Evolutionary conservation across 352 stramenopile species (phyloP).

Genomic region (Globisporangium emineosum): DNA sequence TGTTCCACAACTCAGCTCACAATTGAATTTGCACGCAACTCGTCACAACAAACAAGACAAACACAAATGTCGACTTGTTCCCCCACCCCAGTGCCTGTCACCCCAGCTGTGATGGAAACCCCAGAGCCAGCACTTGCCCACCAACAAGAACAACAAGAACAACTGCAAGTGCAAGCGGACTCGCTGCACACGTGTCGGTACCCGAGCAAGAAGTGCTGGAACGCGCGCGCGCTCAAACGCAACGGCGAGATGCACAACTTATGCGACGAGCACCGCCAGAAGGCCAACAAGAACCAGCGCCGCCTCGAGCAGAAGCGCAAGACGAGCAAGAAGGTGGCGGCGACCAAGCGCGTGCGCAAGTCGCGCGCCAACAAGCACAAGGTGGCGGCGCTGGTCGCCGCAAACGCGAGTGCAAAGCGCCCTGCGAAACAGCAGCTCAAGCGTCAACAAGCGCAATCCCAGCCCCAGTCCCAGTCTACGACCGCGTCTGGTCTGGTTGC

Average conservation of each 20-base stretch:
- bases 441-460: background rate
- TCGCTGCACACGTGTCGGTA: constrained; percentile 35
- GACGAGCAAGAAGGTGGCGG: constrained; percentile 16
- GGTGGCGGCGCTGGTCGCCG: background rate
- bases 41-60: background rate
- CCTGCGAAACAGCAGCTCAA: background rate
- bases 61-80: background rate
- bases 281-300: constrained; percentile 52
- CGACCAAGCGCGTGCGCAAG: constrained; percentile 12
- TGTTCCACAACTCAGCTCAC: background rate
- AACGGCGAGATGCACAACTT: constrained; percentile 45
- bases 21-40: constrained; percentile 4
- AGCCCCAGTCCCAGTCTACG: background rate
- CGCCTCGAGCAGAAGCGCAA: constrained; percentile 38
- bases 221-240: constrained; percentile 40
- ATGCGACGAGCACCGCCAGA: constrained; percentile 49
- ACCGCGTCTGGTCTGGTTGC: background rate
- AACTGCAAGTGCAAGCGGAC: background rate
- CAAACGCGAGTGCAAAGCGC: background rate
- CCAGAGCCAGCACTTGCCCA: background rate
- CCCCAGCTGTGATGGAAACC: background rate
- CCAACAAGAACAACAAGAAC: too few relatives aligned
- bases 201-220: constrained; percentile 49
- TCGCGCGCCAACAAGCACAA: constrained; percentile 8
- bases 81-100: background rate